Evolutionary conservation across 345 rosid species (phyloP).

Genomic region (Eucalyptus brandiana): DNA sequence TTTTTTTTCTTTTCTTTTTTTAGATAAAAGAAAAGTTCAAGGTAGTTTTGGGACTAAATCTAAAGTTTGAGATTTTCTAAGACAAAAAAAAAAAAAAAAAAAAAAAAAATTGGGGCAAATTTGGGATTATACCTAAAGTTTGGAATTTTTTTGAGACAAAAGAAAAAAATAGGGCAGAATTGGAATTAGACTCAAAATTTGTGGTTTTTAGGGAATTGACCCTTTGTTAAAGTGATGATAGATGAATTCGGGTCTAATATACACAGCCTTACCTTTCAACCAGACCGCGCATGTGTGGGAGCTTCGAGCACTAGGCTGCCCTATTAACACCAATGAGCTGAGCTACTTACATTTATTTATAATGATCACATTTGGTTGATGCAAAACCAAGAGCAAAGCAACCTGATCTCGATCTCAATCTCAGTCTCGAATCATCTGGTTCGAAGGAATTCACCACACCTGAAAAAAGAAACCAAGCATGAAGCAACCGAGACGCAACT

Average conservation of each 20-base stretch:
- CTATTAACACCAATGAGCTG: not conserved
- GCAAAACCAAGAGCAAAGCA: not conserved
- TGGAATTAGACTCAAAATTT: no score
- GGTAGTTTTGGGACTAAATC: no score
- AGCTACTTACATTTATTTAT: not conserved
- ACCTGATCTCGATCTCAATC: not conserved
- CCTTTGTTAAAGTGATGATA: no score
- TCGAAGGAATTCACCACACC: not conserved
- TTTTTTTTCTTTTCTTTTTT: no score
- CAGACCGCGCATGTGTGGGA: not conserved
- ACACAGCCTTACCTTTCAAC: not conserved
- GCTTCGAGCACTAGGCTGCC: not conserved
- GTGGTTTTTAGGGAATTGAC: no score
- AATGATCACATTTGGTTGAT: not conserved
- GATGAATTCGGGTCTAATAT: not conserved
- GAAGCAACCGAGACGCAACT: not conserved
- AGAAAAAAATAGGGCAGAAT: no score
- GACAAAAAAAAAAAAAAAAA: no score
- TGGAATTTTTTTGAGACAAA: no score
- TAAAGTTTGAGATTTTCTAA: no score
- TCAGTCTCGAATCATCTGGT: not conserved
- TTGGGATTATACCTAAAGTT: no score
- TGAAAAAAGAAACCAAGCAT: not conserved
- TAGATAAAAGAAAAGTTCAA: no score
- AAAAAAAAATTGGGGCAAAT: no score